Conservation (phyloP, 306 rosid genomes). For the Quercus berberidifolia region DNA sequence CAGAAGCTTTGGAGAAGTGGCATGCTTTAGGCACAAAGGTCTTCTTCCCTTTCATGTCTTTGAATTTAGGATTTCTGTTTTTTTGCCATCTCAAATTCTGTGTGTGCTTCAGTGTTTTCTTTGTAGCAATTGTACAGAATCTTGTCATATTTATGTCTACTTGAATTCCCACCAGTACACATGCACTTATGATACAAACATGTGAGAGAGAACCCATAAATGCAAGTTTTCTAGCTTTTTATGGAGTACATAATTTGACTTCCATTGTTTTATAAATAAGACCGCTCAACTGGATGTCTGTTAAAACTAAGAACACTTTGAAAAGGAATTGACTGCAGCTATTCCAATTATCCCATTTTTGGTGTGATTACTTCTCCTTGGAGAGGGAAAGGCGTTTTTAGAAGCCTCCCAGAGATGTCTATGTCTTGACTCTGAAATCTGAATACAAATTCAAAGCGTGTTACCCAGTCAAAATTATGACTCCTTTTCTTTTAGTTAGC, state of each 20-base stretch:
- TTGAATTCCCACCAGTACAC: neutral
- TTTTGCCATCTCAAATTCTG: conserved; percentile 1
- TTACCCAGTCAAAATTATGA: neutral
- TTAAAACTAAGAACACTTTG: neutral
- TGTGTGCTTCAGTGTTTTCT: neutral
- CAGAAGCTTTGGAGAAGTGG: conserved; percentile 89
- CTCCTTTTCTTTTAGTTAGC: neutral
- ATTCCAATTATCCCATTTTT: neutral
- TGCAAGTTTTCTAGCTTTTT: neutral
- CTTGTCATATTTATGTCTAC: neutral
- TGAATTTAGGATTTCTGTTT: conserved; percentile 1
- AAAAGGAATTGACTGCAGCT: neutral
- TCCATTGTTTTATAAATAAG: neutral
- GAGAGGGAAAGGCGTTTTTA: neutral
- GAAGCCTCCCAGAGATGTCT: neutral
- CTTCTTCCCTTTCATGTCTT: conserved; percentile 5
- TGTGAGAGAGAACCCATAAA: neutral
- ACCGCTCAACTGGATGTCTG: neutral
- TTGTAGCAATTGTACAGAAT: neutral
- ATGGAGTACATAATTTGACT: neutral
- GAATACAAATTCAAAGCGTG: neutral
- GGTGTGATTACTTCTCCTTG: neutral
- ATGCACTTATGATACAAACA: neutral
- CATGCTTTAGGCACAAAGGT: conserved; percentile 80
- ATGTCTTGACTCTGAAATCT: neutral